Evolutionary conservation across 306 rosid species (phyloP), one percentile per base, ranked within the genome.

Genomic region (Cucumis melo): DNA sequence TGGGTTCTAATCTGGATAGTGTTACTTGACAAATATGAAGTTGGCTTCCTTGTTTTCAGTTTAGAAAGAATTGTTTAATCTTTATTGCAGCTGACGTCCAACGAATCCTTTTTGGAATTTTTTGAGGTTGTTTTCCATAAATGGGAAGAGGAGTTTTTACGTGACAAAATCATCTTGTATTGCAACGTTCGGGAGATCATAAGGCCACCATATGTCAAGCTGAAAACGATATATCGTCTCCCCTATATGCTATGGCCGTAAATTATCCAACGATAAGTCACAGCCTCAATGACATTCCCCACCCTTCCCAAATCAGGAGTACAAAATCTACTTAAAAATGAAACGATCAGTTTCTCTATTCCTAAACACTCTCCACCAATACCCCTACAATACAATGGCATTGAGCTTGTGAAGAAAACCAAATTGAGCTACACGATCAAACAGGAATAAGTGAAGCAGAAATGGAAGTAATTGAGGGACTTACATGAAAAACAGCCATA

Each of bases 401-500:
- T 51, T 72, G 9, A 70, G 39, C 39, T 46, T 4, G 36, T 11
- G 48, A 34, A 34, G 41, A 74, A 20, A 74, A 20, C 54, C 32
- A 74, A 36, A 36, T 57, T 21, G 34, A 74, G 1, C 4, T 6
- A 36, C 54, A 12, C 20, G 14, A 20, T 34, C 54, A 74, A 15
- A 44, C 11, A 76, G 72, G 14, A 36, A 60, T 7, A 11, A 61
- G 46, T 15, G 42, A 58, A 77, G 11, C 36, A 23, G 57, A 48
- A 24, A 76, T 36, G 27, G 19, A 74, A 72, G 16, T 39, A 74
- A 72, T 70, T n/a, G 19, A 38, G 64, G 61, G 64, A 84, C 94
- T 85, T 84, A 94, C 99, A 90, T 89, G 92, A 92, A 90, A 65
- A 90, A 44, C 54, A 94, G 78, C 96, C 96, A 94, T 82, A 90